Base-by-base conservation (phyloP, 2,329 filamentous ascomycete species). In the Fusarium marasasianum region DNA sequence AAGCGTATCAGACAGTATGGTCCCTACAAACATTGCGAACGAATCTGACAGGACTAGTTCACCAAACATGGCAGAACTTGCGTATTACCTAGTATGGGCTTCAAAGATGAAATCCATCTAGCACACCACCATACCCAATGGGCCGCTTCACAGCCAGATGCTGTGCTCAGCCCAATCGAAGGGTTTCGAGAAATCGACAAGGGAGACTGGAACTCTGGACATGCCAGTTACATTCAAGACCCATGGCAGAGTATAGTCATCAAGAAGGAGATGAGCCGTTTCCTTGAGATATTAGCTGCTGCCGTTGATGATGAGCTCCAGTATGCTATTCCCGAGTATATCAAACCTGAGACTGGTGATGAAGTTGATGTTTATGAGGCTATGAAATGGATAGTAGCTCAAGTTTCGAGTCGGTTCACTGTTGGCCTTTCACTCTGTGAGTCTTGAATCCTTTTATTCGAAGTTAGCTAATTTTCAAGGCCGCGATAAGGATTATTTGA, bases 21-120 rank as follows among this genome's bases (percentile, higher is more conserved):
- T 5, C 7, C 5, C 7, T 1, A 2, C 22, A 3, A 9, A 2
- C 3, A 1, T 5, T 2, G 20, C 2, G 20, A 18, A 2, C 9
- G 7, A 2, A 1, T 8, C 29, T 53, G 14, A 40, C 17, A 35
- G 1, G 5, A 0, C 0, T 4, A 70, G 83, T 86, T 84, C 70
- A 75, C 79, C 17, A 86, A 86, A 57, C 80, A 82, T 29, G 84
- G 83, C 14, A 79, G 80, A 35, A 76, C 83, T 0, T 85, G 86
- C 8, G 76, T 86, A 3, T 59, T 86, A 8, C 85, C 85, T 0
- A 82, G 83, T 3, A 75, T 85, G 24, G 83, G 81, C 8, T 80
- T 82, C 38, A 81, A 81, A 40, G 79, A 81, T 37, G 84, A 86
- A 67, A 72, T 86, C 22, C 81, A 87, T 61, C 68, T 87, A 51